Evolutionary conservation across 345 rosid species (phyloP), one percentile per base, ranked within the genome.

Genomic region (Carallia brachiata): DNA sequence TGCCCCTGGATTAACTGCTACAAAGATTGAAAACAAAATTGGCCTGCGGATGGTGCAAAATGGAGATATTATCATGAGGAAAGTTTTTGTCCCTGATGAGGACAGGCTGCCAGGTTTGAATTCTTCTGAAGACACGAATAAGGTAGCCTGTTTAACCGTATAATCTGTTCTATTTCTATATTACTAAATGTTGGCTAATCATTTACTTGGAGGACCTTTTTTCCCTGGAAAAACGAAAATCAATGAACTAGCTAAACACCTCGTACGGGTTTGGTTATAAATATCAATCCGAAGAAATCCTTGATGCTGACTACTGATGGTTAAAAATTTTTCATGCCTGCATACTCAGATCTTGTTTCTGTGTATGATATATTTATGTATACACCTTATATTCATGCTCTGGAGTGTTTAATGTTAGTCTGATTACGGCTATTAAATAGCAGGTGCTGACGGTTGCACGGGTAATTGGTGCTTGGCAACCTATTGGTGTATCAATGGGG

Each of bases 401-500:
- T 55, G 40, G 62, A 71, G 30, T 31, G 57, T 57, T 30, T 27
- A 48, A 57, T 36, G 5, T 19, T 62, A 44, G 13, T 32, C 28
- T 57, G 69, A 70, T 53, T 65, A 34, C 62, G 70, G 65, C 63
- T 39, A 53, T 4, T 15, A 44, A 44, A 61, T 37, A 34, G 1
- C 74, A 92, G 99, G 98, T 96, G 37, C 85, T 96, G 56, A 97
- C 96, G 72, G 94, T 96, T 48, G 92, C 98, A 50, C 97, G 96
- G 30, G 91, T 96, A 37, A 92, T 89, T 82, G 99, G 92, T 65
- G 82, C 97, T 27, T 95, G 99, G 99, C 98, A 92, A 67, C 97
- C 98, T 57, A 86, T 92, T 31, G 99, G 99, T 60, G 71, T 95
- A 80, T 84, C 96, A 36, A 95, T 95, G 99, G 99, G 99, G 18